Evolutionary conservation across 163 green algal species (phyloP).

Genomic region (Chlamydomonas reinhardtii): DNA sequence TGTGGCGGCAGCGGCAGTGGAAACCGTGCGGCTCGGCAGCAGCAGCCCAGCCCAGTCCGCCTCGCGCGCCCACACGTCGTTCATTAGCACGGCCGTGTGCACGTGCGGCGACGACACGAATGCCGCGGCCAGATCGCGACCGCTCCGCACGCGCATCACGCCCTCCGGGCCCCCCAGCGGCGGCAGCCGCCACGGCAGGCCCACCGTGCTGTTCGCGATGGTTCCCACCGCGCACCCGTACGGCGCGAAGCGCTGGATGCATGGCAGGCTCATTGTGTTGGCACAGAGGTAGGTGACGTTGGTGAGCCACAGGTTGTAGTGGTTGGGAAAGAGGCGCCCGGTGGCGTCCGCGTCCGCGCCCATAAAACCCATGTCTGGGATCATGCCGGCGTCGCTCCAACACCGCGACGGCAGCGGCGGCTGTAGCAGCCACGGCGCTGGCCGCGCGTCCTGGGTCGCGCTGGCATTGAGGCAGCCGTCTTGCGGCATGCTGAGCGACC

Average conservation of each 20-base stretch:
- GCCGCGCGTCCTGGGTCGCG: neutral
- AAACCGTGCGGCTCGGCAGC: too few species aligned
- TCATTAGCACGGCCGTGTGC: neutral
- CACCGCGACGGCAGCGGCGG: conserved; percentile 19
- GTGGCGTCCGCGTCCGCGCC: neutral
- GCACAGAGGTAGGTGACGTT: conserved; percentile 21
- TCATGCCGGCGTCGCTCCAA: neutral
- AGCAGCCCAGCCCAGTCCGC: conserved; percentile 23
- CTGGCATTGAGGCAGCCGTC: neutral
- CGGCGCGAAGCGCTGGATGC: neutral
- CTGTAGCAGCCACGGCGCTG: neutral
- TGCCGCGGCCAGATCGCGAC: conserved; percentile 8
- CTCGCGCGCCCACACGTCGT: conserved; percentile 3
- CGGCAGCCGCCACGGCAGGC: neutral
- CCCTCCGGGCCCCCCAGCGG: too few species aligned
- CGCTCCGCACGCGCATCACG: conserved; percentile 18
- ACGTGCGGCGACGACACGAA: neutral
- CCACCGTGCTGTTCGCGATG: neutral
- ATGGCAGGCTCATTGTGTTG: neutral
- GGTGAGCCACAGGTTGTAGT: conserved; percentile 4
- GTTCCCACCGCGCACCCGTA: neutral
- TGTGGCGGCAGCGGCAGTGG: neutral
- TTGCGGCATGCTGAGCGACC: neutral
- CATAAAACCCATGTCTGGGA: neutral
- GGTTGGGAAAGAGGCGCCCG: neutral